Percentiles rank a stretch among this genome's conserved stretches.
Evolutionary conservation across 1,284 basidiomycete genomes (phyloP).

Genomic region (Heterobasidion occidentale): DNA sequence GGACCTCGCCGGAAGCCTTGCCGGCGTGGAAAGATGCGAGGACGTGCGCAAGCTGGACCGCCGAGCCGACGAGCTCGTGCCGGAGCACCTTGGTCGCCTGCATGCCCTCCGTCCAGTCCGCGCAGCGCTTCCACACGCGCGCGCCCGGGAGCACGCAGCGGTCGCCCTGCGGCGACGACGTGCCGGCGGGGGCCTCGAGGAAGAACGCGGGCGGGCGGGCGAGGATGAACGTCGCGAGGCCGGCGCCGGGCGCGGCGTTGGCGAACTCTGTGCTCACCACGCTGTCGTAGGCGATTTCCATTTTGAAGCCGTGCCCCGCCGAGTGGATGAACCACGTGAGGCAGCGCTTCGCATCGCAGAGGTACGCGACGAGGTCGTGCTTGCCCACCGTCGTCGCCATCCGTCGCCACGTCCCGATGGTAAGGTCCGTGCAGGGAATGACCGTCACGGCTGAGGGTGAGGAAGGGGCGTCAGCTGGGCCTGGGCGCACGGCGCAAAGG

Average conservation of each 20-base stretch:
- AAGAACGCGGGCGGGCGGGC: slow-evolving; percentile 62
- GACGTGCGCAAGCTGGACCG: slow-evolving; percentile 51
- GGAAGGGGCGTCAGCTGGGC: neutral
- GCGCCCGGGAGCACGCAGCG: slow-evolving; percentile 13
- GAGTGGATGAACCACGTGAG: slow-evolving; percentile 75
- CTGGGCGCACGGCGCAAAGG: neutral
- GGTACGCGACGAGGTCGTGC: slow-evolving; percentile 67
- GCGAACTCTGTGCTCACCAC: slow-evolving; percentile 53
- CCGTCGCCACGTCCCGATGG: slow-evolving; percentile 71
- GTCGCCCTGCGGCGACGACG: slow-evolving; percentile 14
- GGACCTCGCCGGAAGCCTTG: slow-evolving; percentile 28
- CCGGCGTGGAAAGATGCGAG: slow-evolving; percentile 40
- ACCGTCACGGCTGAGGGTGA: slow-evolving; percentile 51
- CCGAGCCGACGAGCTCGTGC: slow-evolving; percentile 61
- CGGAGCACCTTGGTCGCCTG: slow-evolving; percentile 60
- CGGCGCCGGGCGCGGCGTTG: slow-evolving; percentile 46
- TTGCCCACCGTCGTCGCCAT: slow-evolving; percentile 46
- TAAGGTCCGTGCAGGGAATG: slow-evolving; percentile 66
- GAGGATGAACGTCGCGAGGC: slow-evolving; percentile 54
- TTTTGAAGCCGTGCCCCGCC: slow-evolving; percentile 68
- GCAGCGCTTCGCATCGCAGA: slow-evolving; percentile 54
- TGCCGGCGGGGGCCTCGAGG: slow-evolving; percentile 35
- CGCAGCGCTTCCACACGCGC: slow-evolving; percentile 56
- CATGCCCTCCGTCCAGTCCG: slow-evolving; percentile 71
- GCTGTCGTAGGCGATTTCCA: slow-evolving; percentile 67